phyloP scores from a whole-genome alignment of 2,329 filamentous ascomycete genomes.

The Colletotrichum navitas region DNA sequence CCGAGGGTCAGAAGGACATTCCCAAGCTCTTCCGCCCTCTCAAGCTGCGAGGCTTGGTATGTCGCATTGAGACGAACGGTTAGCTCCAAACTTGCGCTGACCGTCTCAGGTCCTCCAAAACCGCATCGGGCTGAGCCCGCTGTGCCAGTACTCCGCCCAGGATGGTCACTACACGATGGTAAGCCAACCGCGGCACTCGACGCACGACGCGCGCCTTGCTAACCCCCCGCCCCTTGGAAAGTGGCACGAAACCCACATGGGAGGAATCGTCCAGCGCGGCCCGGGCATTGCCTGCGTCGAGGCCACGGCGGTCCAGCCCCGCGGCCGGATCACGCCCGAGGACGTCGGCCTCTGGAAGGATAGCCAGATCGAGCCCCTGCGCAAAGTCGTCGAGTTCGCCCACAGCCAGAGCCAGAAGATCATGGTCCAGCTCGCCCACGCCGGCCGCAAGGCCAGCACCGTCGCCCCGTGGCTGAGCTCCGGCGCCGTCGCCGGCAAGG shows the following conservation, averaged over 20 bases:
- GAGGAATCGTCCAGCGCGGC: constrained; percentile 54
- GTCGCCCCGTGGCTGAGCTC: constrained; percentile 67
- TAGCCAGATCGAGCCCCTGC: constrained; percentile 72
- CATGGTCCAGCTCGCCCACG: constrained; percentile 78
- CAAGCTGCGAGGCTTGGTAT: constrained; percentile 56
- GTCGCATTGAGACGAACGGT: constrained; percentile 46
- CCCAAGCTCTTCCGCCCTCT: constrained; percentile 57
- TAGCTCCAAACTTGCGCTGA: not conserved
- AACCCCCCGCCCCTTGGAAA: constrained; percentile 22
- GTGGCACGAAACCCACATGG: constrained; percentile 58
- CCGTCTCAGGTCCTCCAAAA: constrained; percentile 46
- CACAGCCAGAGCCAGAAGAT: constrained; percentile 77
- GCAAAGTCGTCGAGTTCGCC: constrained; percentile 72
- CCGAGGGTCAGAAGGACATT: not conserved
- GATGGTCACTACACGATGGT: constrained; percentile 47
- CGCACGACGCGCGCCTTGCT: not conserved
- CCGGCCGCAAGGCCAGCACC: constrained; percentile 68
- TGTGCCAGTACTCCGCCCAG: constrained; percentile 60
- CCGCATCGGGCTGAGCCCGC: constrained; percentile 59
- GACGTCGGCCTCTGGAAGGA: constrained; percentile 79
- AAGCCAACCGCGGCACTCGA: not conserved
- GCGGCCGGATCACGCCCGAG: constrained; percentile 80
- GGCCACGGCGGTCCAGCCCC: constrained; percentile 74
- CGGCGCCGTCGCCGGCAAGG: constrained; percentile 63
- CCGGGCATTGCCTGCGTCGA: constrained; percentile 76